Base-by-base conservation (phyloP, 257 asterid genomes). In the Nicotiana undulata region DNA sequence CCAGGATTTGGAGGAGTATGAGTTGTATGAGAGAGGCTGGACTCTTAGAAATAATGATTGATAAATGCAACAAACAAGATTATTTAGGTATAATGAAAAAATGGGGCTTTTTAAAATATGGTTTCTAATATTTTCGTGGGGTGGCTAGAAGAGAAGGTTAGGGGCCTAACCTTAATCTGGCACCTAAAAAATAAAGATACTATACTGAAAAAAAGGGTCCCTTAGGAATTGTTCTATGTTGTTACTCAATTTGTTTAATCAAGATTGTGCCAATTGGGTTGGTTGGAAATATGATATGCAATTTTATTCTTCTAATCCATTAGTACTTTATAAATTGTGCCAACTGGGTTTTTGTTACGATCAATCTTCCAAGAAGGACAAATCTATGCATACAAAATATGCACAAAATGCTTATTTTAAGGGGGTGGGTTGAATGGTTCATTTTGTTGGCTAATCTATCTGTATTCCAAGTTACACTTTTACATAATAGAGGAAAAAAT, bases 221-320 rank as follows among this genome's bases (percentile, higher is more conserved):
- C 89, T 90, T 91, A 85, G 89, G 93, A 90, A 92, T 84, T 89
- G 92, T 86, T 85, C 80, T 86, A 81, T 66, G 89, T 88, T 79
- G 89, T 76, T 85, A 82, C 85, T 77, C 31, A 34, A 22, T 59
- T 83, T 78, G 60, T 89, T 92, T 88, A 89, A 87, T 83, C 80
- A 75, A 53, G 61, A 49, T 78, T 18, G 79, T 78, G 83, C 75
- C 61, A 76, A 91, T 80, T 86, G 93, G 93, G 67, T 86, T 88
- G 79, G 90, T 87, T 88, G 91, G 85, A 76, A 56, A 49, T 79
- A 61, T 1, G 63, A 55, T 58, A 3, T 80, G 61, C 76, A 74
- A 29, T 3, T 9, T 64, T 44, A 40, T 80, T 22, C 49, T 9
- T 44, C 4, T 28, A 70, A 4, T 59, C 9, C 61, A 46, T 49